phyloP scores from a whole-genome alignment of 306 rosid species.

The Chamaecrista fasciculata region DNA sequence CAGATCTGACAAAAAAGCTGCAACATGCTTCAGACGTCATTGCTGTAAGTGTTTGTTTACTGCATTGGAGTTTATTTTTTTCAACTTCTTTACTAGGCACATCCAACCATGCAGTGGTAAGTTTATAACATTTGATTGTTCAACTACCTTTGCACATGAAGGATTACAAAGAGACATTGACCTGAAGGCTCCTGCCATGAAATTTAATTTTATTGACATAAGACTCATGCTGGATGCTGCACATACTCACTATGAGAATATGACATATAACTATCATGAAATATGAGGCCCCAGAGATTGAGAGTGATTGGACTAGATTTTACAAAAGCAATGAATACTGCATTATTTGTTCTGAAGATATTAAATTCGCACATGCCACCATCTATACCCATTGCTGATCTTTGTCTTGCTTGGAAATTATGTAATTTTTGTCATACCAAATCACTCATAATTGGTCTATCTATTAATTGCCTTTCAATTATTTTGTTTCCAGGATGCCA shows the following conservation, averaged over 20 bases:
- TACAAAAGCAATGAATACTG: background rate
- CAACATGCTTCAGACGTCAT: slow-evolving; percentile 80
- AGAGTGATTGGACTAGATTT: background rate
- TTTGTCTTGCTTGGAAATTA: background rate
- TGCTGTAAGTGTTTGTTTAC: slow-evolving; percentile 60
- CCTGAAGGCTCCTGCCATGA: background rate
- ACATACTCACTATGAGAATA: background rate
- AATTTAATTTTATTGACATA: slow-evolving; percentile 7
- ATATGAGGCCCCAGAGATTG: background rate
- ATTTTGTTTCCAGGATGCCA: slow-evolving; percentile 65
- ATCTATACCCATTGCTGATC: background rate
- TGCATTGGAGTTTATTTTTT: slow-evolving; percentile 1
- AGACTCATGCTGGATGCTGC: background rate
- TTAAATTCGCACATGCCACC: background rate
- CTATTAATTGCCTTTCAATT: slow-evolving; percentile 16
- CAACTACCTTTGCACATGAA: background rate
- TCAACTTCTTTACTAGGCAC: background rate
- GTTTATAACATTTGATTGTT: background rate
- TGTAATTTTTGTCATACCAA: slow-evolving; percentile 5
- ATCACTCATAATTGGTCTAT: background rate
- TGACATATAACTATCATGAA: background rate
- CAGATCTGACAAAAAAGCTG: slow-evolving; percentile 77
- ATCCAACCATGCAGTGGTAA: background rate
- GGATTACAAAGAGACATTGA: background rate
- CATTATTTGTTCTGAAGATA: slow-evolving; percentile 10